Evolutionary conservation across 192 early-diverging fungal species (phyloP), one percentile per base, ranked within the genome.

Genomic region (Coemansia sp.): DNA sequence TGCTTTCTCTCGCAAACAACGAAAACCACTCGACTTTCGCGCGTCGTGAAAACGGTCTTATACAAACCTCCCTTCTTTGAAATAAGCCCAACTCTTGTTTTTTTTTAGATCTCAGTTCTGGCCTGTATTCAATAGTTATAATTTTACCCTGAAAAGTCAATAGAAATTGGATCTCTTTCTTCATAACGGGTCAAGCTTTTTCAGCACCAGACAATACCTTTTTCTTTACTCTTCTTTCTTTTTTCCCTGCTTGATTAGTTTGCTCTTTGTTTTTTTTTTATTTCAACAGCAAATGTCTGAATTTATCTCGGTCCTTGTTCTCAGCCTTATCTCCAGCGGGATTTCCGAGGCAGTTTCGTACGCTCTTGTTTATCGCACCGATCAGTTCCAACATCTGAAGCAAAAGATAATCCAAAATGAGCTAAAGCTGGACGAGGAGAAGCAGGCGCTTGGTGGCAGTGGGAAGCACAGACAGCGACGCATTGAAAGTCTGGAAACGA

Each of bases 271-370:
- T 58, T 58, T 9, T 58, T 9, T 64, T 46, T 8, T 3, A 34
- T 34, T 52, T n/a, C 26, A 12, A 5, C 30, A 25, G 30, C 55
- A 67, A n/a, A 81, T 81, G 78, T 39, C 62, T 29, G 72, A 68
- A 37, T 69, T 81, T 69, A 49, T 49, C 10, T 37, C 51, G 10
- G 53, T 81, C 5, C 66, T 81, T 25, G 56, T 34, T 2, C 66
- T 81, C 18, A 81, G 78, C 57, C 66, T 81, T 2, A 26, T 72
- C 13, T 61, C 78, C 63, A 81, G 78, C 58, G 48, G 62, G 13
- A 34, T 63, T 13, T 65, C 72, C 31, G 78, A 81, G 63, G 72
- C 72, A 8, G 46, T 82, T n/a, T 82, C 79, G 23, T 82, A 77
- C 33, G 40, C 40, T 28, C 55, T 77, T 33, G 79, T 82, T 0